Base-by-base conservation (phyloP, 768 basidiomycete species). In the Lactarius pseudohatsudake region DNA sequence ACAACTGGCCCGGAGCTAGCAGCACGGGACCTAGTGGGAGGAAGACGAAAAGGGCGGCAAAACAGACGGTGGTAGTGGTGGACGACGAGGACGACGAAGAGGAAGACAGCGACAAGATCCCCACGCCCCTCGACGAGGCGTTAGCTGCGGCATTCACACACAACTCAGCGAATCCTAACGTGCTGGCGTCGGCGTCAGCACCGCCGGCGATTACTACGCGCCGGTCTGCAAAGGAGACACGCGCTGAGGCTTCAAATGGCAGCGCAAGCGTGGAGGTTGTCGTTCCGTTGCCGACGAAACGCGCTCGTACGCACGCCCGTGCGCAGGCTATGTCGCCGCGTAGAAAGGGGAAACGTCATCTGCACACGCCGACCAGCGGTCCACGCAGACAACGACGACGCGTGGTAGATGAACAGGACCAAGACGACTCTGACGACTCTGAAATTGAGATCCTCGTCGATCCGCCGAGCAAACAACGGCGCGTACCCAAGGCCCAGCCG, bases 61-160 rank as follows among this genome's bases (percentile, higher is more conserved):
- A 38, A 9, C 32, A 13, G 7, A 16, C 56, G 16, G 40, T 43
- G 16, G 50, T 43, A 3, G 9, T 65, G 8, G 34, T 34, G 4
- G 58, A 60, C 1, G 58, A 43, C 4, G 54, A 13, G n/a, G 28
- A 28, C 26, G 55, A 36, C 4, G 30, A 4, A 28, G 43, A n/a
- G 4, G 38, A 36, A n/a, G 55, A 13, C 11, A 10, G 20, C n/a
- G 7, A 26, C 28, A 36, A 28, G 28, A 34, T 28, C 0, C 43
- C 65, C 15, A 57, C 10, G 9, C 40, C 34, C 18, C 65, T 58
- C 18, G 47, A 38, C 3, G n/a, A 6, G n/a, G 61, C 65, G n/a
- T 53, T 66, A 30, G 40, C 56, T 38, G 22, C 34, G 3, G 65
- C 65, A 15, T 66, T 66, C 26, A 47, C 61, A 2, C 61, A 62